Percentiles rank a stretch among this genome's conserved stretches.
phyloP scores from a whole-genome alignment of 2,329 filamentous ascomycete species.

The Elsinoe necatrix region DNA sequence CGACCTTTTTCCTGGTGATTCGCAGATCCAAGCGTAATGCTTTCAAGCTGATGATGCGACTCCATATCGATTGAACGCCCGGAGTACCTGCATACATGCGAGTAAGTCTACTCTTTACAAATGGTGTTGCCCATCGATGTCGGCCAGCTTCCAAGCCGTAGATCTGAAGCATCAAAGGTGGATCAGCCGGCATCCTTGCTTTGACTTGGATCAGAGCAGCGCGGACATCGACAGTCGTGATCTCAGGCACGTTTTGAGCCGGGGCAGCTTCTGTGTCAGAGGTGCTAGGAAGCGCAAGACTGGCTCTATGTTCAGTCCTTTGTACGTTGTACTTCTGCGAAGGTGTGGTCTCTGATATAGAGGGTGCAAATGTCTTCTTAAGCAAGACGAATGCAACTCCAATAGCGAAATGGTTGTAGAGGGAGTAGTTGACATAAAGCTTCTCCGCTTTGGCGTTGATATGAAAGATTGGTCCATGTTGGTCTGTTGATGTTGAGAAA shows the following conservation, averaged over 20 bases:
- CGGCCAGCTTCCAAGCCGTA: constrained; percentile 74
- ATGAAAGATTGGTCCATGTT: constrained; percentile 79
- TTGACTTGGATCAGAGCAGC: constrained; percentile 78
- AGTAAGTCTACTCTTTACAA: constrained; percentile 65
- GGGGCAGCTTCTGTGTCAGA: not conserved
- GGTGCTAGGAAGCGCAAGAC: constrained; percentile 7
- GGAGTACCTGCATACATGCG: constrained; percentile 85
- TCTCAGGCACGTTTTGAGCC: constrained; percentile 43
- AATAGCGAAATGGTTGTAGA: constrained; percentile 86
- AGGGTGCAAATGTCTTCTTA: constrained; percentile 33
- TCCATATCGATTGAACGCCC: constrained; percentile 75
- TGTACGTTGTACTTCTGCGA: constrained; percentile 10
- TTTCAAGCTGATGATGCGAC: constrained; percentile 75
- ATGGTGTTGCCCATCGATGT: constrained; percentile 81
- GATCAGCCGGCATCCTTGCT: constrained; percentile 77
- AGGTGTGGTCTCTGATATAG: not conserved
- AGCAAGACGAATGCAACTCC: constrained; percentile 74
- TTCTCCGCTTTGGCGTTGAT: constrained; percentile 73
- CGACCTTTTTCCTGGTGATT: constrained; percentile 61
- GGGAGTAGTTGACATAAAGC: constrained; percentile 76
- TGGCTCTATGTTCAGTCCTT: constrained; percentile 15
- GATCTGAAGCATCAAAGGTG: constrained; percentile 82
- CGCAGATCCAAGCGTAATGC: constrained; percentile 71
- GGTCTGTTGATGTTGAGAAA: constrained; percentile 75
- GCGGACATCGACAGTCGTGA: constrained; percentile 75